These are phyloP conservation scores for Nemania serpens DNA, from an alignment of 2,329 filamentous ascomycete species.

Conservation along the genomic window DNA sequence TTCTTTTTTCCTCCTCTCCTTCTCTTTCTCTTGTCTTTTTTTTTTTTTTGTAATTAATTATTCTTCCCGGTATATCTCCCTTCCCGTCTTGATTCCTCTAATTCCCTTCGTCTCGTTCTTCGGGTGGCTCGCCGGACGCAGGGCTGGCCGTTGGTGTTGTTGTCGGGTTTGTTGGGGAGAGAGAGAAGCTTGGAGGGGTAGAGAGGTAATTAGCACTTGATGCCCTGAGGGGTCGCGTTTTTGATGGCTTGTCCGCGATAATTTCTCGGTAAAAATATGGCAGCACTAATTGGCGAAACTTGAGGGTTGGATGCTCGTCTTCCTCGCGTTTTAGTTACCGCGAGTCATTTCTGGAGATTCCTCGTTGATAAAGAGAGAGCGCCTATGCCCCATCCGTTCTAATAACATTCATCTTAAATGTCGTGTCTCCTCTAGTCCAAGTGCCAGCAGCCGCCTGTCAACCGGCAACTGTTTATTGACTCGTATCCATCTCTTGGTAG, in stretches of 20 bases:
- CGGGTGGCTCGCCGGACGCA: neutral
- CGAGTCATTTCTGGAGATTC: neutral
- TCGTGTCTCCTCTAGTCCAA: too few species aligned
- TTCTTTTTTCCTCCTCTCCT: neutral
- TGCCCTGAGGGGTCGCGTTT: slow-evolving; percentile 10
- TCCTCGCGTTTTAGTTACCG: neutral
- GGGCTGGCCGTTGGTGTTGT: too few species aligned
- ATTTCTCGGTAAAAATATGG: neutral
- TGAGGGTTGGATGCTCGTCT: neutral
- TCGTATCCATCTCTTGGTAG: too few species aligned
- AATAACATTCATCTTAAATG: neutral
- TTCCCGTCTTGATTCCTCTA: neutral
- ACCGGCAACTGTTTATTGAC: too few species aligned
- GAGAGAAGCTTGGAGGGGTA: slow-evolving; percentile 17
- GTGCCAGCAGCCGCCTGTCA: too few species aligned
- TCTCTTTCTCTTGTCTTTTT: neutral
- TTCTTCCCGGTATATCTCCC: slow-evolving; percentile 38
- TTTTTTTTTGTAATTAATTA: neutral
- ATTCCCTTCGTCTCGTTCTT: neutral
- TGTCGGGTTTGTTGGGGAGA: too few species aligned
- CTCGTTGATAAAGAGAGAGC: neutral
- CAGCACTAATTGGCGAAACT: neutral
- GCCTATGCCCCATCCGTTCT: neutral
- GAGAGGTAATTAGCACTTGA: neutral
- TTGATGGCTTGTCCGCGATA: neutral